phyloP scores from a whole-genome alignment of 2,329 filamentous ascomycete genomes.

The Domatiomyces globalis region DNA sequence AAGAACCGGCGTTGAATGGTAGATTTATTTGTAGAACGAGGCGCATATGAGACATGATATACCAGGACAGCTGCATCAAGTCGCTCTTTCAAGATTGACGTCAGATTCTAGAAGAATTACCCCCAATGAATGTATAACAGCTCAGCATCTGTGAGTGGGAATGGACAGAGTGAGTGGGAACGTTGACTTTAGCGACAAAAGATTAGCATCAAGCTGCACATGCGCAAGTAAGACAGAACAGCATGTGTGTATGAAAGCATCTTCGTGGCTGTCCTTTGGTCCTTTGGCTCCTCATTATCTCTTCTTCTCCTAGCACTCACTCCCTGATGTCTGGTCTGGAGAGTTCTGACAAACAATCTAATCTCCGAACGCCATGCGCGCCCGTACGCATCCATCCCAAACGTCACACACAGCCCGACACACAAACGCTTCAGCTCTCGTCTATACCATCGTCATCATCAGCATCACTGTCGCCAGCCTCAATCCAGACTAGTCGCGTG shows the following conservation, averaged over 20 bases:
- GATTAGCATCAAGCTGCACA: neutral
- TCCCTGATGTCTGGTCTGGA: too few relatives aligned
- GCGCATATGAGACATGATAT: neutral
- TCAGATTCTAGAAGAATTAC: neutral
- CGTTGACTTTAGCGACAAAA: neutral
- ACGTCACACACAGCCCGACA: too few relatives aligned
- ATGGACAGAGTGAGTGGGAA: neutral
- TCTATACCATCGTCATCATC: constrained; percentile 14
- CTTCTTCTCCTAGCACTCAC: neutral
- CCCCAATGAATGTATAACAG: neutral
- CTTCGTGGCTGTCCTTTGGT: neutral
- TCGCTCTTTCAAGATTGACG: neutral
- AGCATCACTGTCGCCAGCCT: constrained; percentile 39
- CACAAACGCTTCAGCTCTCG: neutral
- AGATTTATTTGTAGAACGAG: neutral
- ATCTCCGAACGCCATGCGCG: neutral
- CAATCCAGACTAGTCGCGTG: constrained; percentile 57
- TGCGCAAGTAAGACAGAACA: neutral
- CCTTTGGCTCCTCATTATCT: too few relatives aligned
- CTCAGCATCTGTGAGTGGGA: neutral
- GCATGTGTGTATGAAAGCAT: neutral
- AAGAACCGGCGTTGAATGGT: neutral
- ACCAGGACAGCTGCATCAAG: neutral
- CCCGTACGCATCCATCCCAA: neutral
- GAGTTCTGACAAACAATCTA: too few relatives aligned